Conservation (phyloP, 805 yeast species). For the Ogataea zsoltii region DNA sequence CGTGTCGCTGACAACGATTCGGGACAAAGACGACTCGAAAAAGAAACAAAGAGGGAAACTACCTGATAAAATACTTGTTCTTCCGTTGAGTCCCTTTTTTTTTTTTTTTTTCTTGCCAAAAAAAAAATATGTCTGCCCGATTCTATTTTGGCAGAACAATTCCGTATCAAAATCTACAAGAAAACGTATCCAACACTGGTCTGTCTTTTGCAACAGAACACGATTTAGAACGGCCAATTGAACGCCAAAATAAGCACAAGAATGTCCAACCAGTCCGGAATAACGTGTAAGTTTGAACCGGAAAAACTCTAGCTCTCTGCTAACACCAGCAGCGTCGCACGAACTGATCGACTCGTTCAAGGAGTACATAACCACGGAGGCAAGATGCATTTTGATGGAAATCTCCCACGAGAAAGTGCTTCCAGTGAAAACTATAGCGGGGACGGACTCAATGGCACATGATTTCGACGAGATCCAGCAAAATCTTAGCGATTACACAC, state of each 20-base stretch:
- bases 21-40: background rate
- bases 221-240: background rate
- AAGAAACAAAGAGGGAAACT: background rate
- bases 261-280: slow-evolving; percentile 73
- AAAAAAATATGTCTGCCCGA: background rate
- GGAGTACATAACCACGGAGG: slow-evolving; percentile 34
- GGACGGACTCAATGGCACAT: slow-evolving; percentile 31
- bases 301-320: no score
- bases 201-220: background rate
- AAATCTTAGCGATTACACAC: slow-evolving; percentile 37
- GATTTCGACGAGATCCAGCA: slow-evolving; percentile 39
- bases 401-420: slow-evolving; percentile 34
- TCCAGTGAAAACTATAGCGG: slow-evolving; percentile 35
- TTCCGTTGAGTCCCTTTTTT: slow-evolving; percentile 11
- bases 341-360: slow-evolving; percentile 49
- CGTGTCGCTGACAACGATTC: no score
- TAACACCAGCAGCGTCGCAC: slow-evolving; percentile 34
- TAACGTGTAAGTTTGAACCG: slow-evolving; percentile 35
- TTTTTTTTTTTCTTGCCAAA: no score
- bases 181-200: no score
- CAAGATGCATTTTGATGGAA: slow-evolving; percentile 32
- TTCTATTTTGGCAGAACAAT: background rate
- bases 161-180: background rate
- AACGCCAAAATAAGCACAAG: background rate
- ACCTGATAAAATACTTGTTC: slow-evolving; percentile 13